Evolutionary conservation across 345 rosid species (phyloP).

Genomic region (Dipteronia sinensis): DNA sequence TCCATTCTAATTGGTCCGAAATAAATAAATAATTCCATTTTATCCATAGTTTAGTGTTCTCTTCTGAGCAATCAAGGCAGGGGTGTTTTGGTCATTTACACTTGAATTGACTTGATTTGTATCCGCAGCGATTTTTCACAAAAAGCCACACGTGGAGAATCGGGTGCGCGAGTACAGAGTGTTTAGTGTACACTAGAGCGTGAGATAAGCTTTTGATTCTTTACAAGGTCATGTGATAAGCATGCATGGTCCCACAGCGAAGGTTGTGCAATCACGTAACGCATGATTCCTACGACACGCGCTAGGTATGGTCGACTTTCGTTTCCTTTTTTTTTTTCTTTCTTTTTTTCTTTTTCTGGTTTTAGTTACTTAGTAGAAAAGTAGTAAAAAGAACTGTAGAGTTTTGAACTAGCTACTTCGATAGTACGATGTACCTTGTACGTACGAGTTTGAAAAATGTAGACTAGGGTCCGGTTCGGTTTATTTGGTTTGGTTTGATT

Average conservation of each 20-base stretch:
- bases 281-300: conserved; percentile 16
- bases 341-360: background rate
- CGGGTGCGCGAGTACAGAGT: background rate
- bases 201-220: background rate
- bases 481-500: background rate
- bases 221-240: background rate
- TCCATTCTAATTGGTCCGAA: background rate
- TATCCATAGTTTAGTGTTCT: background rate
- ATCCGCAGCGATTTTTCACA: background rate
- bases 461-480: background rate
- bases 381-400: background rate
- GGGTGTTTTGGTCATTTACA: conserved; percentile 2
- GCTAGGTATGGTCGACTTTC: background rate
- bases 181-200: background rate
- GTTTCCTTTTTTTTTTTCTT: background rate
- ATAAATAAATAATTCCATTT: background rate
- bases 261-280: conserved; percentile 36
- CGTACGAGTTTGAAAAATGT: background rate
- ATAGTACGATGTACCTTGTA: background rate
- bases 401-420: background rate
- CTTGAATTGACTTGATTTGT: background rate
- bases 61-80: background rate
- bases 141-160: conserved; percentile 7
- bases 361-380: background rate
- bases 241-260: conserved; percentile 35